Percentiles rank a stretch among this genome's conserved stretches.
Conservation (phyloP, 176 grass and related monocot genomes). For the Dactylis glomerata region DNA sequence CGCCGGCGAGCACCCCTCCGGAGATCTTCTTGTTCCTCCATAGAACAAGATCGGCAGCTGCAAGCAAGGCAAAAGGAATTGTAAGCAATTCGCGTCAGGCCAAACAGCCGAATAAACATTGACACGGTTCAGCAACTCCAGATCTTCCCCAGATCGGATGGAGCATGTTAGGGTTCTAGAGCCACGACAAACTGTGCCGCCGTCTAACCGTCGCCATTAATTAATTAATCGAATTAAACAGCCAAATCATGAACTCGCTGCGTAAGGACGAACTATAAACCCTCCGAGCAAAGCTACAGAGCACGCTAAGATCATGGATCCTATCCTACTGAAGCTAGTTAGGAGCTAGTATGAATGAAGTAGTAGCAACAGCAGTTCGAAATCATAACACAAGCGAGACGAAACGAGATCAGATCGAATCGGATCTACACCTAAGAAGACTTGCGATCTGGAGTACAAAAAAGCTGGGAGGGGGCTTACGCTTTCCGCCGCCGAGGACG, state of each 20-base stretch:
- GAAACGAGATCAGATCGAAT: slow-evolving; percentile 13
- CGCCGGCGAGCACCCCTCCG: slow-evolving; percentile 40
- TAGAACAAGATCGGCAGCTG: slow-evolving; percentile 76
- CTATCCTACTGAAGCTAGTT: background rate
- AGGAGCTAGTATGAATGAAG: background rate
- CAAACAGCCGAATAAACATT: slow-evolving; percentile 6
- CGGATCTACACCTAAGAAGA: slow-evolving; percentile 23
- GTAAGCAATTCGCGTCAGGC: background rate
- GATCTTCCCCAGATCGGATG: slow-evolving; percentile 24
- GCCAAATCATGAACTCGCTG: background rate
- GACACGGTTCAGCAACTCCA: background rate
- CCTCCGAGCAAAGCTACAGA: background rate
- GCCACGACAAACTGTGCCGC: slow-evolving; percentile 10
- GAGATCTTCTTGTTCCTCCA: slow-evolving; percentile 86
- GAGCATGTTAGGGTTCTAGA: slow-evolving; percentile 1
- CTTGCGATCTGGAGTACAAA: background rate
- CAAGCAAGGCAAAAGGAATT: background rate
- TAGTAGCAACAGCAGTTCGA: background rate
- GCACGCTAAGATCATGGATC: background rate
- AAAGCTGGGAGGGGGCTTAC: slow-evolving; percentile 29
- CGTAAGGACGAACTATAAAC: background rate
- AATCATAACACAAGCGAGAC: background rate
- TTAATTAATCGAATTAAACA: background rate
- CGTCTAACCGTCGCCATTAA: background rate
- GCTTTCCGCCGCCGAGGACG: slow-evolving; percentile 62